Evolutionary conservation across 148 eudicot genomes (phyloP).

Genomic region (Chenopodium berlandieri): DNA sequence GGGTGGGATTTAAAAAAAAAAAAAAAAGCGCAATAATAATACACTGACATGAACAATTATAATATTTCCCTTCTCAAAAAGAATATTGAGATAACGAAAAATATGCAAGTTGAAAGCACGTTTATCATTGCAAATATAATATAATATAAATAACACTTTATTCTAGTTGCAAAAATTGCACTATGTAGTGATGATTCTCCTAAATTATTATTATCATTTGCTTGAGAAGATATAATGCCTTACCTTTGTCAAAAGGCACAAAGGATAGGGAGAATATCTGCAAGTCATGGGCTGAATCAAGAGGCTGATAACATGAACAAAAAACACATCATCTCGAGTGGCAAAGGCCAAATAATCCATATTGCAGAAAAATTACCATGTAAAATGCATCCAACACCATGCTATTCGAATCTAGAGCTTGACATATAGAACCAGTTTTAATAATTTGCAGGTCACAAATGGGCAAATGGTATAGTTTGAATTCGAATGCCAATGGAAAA

Average conservation of each 20-base stretch:
- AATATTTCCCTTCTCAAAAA: too few relatives aligned
- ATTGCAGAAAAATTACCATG: neutral
- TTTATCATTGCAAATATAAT: too few relatives aligned
- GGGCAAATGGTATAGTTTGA: neutral
- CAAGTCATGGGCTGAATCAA: neutral
- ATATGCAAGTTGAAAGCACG: neutral
- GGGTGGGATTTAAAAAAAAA: too few relatives aligned
- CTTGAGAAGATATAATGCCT: neutral
- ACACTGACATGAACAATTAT: too few relatives aligned
- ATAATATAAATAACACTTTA: neutral
- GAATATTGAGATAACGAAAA: too few relatives aligned
- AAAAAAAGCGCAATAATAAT: too few relatives aligned
- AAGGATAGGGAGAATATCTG: neutral
- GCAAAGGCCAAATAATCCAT: neutral
- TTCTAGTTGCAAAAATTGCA: neutral
- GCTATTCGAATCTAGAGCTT: neutral
- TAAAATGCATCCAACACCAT: neutral
- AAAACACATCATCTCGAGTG: neutral
- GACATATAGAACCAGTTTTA: neutral
- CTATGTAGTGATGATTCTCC: neutral
- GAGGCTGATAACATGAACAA: neutral
- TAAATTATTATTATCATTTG: neutral
- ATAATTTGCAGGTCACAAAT: neutral
- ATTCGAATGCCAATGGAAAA: neutral
- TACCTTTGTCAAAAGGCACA: neutral